These are phyloP conservation scores for Fomitopsis schrenkii DNA, from an alignment of 1,284 basidiomycete genomes.

Conservation along the genomic window DNA sequence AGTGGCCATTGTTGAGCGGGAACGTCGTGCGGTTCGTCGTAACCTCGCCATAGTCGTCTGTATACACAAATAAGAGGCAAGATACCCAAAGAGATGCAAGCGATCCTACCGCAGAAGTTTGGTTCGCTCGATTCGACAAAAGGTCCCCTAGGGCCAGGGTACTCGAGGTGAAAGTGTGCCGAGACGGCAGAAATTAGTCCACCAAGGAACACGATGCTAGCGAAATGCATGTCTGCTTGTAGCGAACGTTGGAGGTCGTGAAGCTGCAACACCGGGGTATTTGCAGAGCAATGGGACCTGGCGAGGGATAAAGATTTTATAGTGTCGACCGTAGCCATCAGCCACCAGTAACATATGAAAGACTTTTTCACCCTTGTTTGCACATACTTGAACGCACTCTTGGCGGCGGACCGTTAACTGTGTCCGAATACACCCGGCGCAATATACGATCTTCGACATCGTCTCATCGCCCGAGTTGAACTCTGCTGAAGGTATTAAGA, in stretches of 20 bases:
- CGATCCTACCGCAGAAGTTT: conserved; percentile 46
- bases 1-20: conserved; percentile 54
- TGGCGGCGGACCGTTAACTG: background rate
- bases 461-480: no score
- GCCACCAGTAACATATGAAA: conserved; percentile 18
- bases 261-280: conserved; percentile 5
- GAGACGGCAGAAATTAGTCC: conserved; percentile 33
- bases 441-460: background rate
- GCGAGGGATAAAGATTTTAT: background rate
- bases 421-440: background rate
- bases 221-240: conserved; percentile 28
- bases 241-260: background rate
- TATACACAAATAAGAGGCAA: background rate
- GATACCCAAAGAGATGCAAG: background rate
- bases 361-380: conserved; percentile 30
- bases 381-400: conserved; percentile 9
- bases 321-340: background rate
- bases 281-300: conserved; percentile 3
- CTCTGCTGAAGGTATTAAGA: background rate
- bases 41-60: conserved; percentile 49
- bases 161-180: conserved; percentile 71
- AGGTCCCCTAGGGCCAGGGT: conserved; percentile 54
- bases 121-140: conserved; percentile 57
- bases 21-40: conserved; percentile 53
- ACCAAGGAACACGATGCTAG: conserved; percentile 25